These are phyloP conservation scores for Lecanicillium sp. DNA, from an alignment of 2,329 filamentous ascomycete genomes.

Conservation along the genomic window DNA sequence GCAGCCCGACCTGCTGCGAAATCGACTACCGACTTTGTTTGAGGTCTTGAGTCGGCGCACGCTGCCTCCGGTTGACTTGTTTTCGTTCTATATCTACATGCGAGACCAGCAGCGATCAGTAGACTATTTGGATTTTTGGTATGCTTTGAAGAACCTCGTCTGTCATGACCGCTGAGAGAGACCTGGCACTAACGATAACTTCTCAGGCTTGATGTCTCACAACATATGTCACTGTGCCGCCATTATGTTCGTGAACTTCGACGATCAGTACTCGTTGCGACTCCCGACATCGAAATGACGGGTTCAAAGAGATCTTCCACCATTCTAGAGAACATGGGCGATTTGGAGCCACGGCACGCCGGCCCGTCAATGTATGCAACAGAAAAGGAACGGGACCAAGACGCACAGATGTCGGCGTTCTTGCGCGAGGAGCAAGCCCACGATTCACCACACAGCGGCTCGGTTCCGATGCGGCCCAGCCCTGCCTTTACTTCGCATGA, in stretches of 20 bases:
- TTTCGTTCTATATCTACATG: conserved; percentile 99
- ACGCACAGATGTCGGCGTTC: conserved; percentile 87
- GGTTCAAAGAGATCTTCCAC: conserved; percentile 79
- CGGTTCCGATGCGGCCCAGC: conserved; percentile 35
- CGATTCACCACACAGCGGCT: conserved; percentile 47
- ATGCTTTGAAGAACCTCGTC: conserved; percentile 12
- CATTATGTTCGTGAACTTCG: conserved; percentile 95
- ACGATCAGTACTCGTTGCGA: conserved; percentile 85
- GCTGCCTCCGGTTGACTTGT: conserved; percentile 90
- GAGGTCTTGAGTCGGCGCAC: conserved; percentile 92
- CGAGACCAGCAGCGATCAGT: conserved; percentile 95
- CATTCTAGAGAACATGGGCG: conserved; percentile 64
- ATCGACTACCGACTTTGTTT: conserved; percentile 86
- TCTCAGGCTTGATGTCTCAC: conserved; percentile 96
- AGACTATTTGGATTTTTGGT: conserved; percentile 98
- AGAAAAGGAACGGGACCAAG: conserved; percentile 67
- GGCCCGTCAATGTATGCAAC: conserved; percentile 55
- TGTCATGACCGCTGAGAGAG: no score
- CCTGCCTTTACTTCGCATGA: conserved; percentile 51
- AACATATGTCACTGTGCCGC: conserved; percentile 95
- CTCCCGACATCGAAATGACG: conserved; percentile 77
- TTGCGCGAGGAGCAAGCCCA: conserved; percentile 59
- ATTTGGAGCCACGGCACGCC: conserved; percentile 51
- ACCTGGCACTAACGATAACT: conserved; percentile 7
- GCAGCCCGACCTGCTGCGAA: conserved; percentile 56